Conservation (phyloP, 805 yeast genomes). For the Yamadazyma nakazawae region DNA sequence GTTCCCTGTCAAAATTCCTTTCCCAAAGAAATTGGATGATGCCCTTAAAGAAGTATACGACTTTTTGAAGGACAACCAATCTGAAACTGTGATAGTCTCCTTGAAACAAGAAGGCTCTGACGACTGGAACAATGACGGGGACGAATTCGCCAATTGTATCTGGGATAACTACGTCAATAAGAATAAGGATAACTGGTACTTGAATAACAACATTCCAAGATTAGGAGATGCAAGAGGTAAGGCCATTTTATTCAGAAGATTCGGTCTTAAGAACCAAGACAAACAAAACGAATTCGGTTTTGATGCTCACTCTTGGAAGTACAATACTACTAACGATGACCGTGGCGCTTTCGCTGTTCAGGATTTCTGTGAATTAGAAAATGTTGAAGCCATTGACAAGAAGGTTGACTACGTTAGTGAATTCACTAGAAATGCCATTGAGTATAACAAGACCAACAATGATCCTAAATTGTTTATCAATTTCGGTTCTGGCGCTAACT, state of each 20-base stretch:
- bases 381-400: constrained; percentile 48
- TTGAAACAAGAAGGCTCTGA: constrained; percentile 73
- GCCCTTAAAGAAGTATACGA: constrained; percentile 56
- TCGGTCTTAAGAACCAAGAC: constrained; percentile 54
- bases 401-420: constrained; percentile 58
- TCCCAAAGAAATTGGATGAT: constrained; percentile 50
- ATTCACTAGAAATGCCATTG: constrained; percentile 50
- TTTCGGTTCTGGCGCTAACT: constrained; percentile 71
- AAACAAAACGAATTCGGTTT: constrained; percentile 52
- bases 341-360: constrained; percentile 62
- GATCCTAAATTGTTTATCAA: constrained; percentile 60
- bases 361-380: constrained; percentile 66
- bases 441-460: constrained; percentile 43
- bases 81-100: constrained; percentile 65
- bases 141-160: constrained; percentile 61
- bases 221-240: constrained; percentile 67
- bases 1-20: constrained; percentile 65
- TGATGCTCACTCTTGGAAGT: constrained; percentile 64
- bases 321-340: constrained; percentile 65
- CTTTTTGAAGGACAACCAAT: constrained; percentile 48
- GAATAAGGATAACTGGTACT: constrained; percentile 56
- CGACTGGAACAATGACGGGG: constrained; percentile 57
- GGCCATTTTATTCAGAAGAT: constrained; percentile 63
- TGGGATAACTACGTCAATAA: constrained; percentile 55
- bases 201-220: constrained; percentile 53